Evolutionary conservation across 805 yeast genomes (phyloP).

Genomic region (Helenozyma rhizophorensis): DNA sequence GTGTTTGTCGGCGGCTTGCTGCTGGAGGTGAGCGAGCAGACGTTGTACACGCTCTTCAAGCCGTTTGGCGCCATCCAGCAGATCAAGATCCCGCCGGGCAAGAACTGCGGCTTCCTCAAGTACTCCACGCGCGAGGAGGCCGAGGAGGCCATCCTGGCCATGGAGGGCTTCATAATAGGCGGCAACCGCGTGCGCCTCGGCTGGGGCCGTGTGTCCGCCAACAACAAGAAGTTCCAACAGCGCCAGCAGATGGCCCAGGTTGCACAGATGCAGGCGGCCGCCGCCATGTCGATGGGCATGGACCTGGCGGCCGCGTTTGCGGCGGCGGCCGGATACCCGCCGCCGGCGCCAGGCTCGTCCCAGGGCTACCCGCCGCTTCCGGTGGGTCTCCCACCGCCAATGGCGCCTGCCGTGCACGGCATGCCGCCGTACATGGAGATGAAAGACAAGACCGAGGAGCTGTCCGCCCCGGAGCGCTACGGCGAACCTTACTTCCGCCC

Average conservation of each 20-base stretch:
- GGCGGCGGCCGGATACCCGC: slow-evolving; percentile 17
- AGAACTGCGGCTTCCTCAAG: slow-evolving; percentile 87
- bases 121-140: slow-evolving; percentile 75
- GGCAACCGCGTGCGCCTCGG: slow-evolving; percentile 77
- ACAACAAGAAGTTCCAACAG: slow-evolving; percentile 30
- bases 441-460: too few species aligned
- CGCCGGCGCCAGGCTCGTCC: slow-evolving; percentile 2
- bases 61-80: slow-evolving; percentile 70
- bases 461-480: too few species aligned
- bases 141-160: slow-evolving; percentile 75
- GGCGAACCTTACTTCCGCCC: too few species aligned
- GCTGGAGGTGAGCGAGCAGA: slow-evolving; percentile 57
- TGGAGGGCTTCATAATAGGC: slow-evolving; percentile 89
- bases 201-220: slow-evolving; percentile 66
- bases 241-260: slow-evolving; percentile 29
- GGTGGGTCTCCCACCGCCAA: slow-evolving; percentile 9
- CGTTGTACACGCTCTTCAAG: slow-evolving; percentile 57
- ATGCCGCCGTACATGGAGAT: slow-evolving; percentile 2
- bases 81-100: slow-evolving; percentile 74
- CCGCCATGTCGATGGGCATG: slow-evolving; percentile 36
- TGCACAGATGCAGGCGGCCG: slow-evolving; percentile 32
- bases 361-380: slow-evolving; percentile 10
- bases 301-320: slow-evolving; percentile 23
- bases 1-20: slow-evolving; percentile 76
- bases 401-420: slow-evolving; percentile 6